Evolutionary conservation across 2,329 filamentous ascomycete species (phyloP), one percentile per base, ranked within the genome.

Genomic region (Nakataea oryzae): DNA sequence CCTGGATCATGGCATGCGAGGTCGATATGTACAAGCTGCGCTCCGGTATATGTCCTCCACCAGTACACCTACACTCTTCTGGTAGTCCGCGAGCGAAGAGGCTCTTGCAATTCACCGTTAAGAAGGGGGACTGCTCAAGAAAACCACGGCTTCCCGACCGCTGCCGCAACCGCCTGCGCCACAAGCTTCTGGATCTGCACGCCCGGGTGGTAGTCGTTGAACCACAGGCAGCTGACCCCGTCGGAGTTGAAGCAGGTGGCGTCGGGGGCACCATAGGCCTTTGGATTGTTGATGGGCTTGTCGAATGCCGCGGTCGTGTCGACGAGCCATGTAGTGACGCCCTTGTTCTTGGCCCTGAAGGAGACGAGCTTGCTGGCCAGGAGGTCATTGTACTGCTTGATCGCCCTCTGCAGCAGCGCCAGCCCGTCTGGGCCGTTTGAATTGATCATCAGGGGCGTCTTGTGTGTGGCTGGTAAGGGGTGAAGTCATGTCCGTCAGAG

Each of bases 191-290:
- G 74, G 11, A 78, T 78, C 11, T 71, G 71, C 7, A 76, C 65
- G 0, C 70, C 76, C 0, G 76, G 76, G 41, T 78, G 76, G 47
- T 78, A 78, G 34, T 76, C 67, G 60, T 79, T 75, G 62, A 73
- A 76, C 77, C 78, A 80, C 41, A 80, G 61, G 62, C 78, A 80
- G 13, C 72, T 77, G 17, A 68, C 71, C 5, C 78, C 78, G 57
- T 80, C 70, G 0, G 62, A 66, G 50, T 78, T 75, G 29, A 68
- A 75, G 67, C 78, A 80, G 1, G 70, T 74, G 1, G 76, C 75
- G 57, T 80, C 70, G 1, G 73, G 74, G 0, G 76, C 69, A 1
- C 78, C 78, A 60, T 78, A 80, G 0, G 68, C 69, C 0, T 64
- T 68, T 0, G 79, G 79, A 58, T 78, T 72, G 6, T 73, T 67